Base-by-base conservation (phyloP, 2,329 filamentous ascomycete genomes). In the Fusarium sp. region DNA sequence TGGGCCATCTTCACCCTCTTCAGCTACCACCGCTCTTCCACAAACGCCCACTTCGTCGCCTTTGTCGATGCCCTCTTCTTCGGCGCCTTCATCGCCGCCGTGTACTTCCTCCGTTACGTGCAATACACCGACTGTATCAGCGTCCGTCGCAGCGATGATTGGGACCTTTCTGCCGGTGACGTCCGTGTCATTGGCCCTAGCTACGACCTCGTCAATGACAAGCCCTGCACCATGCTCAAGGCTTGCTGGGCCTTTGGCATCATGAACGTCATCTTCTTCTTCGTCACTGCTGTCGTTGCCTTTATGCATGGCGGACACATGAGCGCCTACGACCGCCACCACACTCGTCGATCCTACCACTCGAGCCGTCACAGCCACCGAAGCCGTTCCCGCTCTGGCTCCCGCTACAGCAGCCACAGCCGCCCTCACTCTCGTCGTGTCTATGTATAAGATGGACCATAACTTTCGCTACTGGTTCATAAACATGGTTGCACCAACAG, bases 211-310 rank as follows among this genome's bases (percentile, higher is more conserved):
- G 76, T 83, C 49, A 76, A 88, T 34, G 83, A 91, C 76, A 94
- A 94, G 82, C 86, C 87, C 6, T 98, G 94, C 78, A 86, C 90
- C 45, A 95, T 97, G 92, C 86, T 97, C 72, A 98, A 97, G 85
- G 90, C 93, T 1, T 85, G 83, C 67, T 98, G 92, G 78, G 94
- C 92, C 3, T 88, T 97, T 68, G 92, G 86, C 44, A 97, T 98
- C 75, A 96, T 97, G 84, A 91, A 95, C 75, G 81, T 82, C 66
- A 80, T 95, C 64, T 89, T 93, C 74, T 97, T 96, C 79, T 88
- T 90, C 75, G 80, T 90, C 72, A 95, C 92, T 4, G 85, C 87
- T 47, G 77, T 94, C 26, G 80, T 95, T 39, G 92, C 93, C 25
- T 84, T 81, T 65, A 74, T 82, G 66, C 84, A 80, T 76, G 89